A percentile compares a stretch with the other conserved stretches of the same genome.
Evolutionary conservation across 805 yeast species (phyloP).

Genomic region (Lachancea waltii): DNA sequence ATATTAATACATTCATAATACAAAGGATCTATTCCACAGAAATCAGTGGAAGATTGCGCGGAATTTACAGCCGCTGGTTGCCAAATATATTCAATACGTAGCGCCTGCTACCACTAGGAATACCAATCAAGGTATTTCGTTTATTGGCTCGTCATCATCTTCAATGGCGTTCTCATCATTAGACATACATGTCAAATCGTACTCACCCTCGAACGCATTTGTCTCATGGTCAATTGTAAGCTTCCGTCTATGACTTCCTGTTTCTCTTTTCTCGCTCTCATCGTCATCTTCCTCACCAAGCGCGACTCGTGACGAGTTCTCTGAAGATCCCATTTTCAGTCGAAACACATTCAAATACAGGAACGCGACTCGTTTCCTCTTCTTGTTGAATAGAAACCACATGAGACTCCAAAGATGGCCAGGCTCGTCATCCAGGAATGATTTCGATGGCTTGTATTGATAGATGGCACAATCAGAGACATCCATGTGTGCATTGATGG

Average conservation of each 20-base stretch:
- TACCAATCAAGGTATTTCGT: neutral
- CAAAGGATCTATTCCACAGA: constrained; percentile 2
- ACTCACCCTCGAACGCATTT: constrained; percentile 38
- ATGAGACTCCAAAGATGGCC: constrained; percentile 47
- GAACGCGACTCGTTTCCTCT: constrained; percentile 85
- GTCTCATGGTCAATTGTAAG: constrained; percentile 35
- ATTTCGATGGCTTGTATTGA: constrained; percentile 44
- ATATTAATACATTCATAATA: constrained; percentile 1
- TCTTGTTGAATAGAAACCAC: constrained; percentile 90
- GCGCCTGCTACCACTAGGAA: no score
- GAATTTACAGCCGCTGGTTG: no score
- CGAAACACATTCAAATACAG: constrained; percentile 59
- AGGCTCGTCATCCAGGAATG: constrained; percentile 35
- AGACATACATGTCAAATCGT: constrained; percentile 36
- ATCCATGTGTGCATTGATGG: constrained; percentile 75
- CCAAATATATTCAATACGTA: no score
- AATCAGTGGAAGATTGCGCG: no score
- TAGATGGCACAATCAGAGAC: constrained; percentile 49
- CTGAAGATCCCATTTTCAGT: constrained; percentile 32
- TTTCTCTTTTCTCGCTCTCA: constrained; percentile 12
- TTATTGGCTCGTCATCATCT: constrained; percentile 28
- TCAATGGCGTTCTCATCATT: constrained; percentile 36
- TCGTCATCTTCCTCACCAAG: constrained; percentile 35
- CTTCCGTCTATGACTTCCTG: constrained; percentile 20
- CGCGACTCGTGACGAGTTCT: constrained; percentile 21